These are phyloP conservation scores for Hyphopichia wangnamkhiaoensis DNA, from an alignment of 1,139 yeast genomes.

Conservation along the genomic window DNA sequence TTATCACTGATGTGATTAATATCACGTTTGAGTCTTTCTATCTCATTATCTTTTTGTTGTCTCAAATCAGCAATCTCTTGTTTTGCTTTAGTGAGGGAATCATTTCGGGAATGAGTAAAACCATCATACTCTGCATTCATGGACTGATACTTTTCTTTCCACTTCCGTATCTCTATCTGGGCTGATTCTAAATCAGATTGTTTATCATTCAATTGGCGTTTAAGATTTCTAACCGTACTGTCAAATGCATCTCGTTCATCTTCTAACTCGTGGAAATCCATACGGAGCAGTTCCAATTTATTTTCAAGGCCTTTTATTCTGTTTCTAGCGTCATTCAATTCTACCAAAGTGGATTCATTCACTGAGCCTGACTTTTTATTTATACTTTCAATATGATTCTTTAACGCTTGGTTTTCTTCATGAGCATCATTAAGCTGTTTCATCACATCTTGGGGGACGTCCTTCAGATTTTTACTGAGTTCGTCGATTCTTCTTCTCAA, in stretches of 20 bases:
- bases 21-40: slow-evolving; percentile 10
- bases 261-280: background rate
- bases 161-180: slow-evolving; percentile 6
- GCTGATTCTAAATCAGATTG: background rate
- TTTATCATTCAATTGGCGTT: background rate
- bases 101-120: slow-evolving; percentile 4
- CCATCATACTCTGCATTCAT: slow-evolving; percentile 9
- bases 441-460: slow-evolving; percentile 5
- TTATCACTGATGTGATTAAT: slow-evolving; percentile 4
- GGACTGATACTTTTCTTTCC: slow-evolving; percentile 10
- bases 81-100: slow-evolving; percentile 7
- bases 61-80: slow-evolving; percentile 9
- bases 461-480: slow-evolving; percentile 2
- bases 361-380: background rate
- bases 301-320: slow-evolving; percentile 4
- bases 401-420: slow-evolving; percentile 7
- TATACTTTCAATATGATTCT: slow-evolving; percentile 4
- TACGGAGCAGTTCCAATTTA: background rate
- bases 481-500: slow-evolving; percentile 5
- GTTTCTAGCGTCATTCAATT: background rate
- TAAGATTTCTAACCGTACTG: background rate
- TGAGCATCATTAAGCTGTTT: slow-evolving; percentile 7
- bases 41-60: slow-evolving; percentile 14
- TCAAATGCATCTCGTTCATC: slow-evolving; percentile 1
- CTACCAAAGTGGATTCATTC: background rate